A percentile compares a stretch with the other conserved stretches of the same genome.
These are phyloP conservation scores for Pugionium cornutum DNA, from an alignment of 345 rosid genomes.

Conservation along the genomic window DNA sequence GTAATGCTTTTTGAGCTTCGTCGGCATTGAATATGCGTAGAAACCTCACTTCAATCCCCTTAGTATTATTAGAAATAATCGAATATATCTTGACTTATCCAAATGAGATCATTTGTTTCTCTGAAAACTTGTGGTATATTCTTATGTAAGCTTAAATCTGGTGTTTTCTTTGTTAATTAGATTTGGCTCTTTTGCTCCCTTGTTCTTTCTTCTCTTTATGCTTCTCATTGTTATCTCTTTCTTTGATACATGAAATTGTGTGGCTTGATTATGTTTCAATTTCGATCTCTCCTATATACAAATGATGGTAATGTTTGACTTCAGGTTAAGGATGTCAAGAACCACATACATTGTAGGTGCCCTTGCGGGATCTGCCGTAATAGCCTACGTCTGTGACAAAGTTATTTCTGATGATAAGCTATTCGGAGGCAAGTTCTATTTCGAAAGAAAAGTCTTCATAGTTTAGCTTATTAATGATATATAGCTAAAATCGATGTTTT, in stretches of 20 bases:
- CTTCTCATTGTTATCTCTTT: background rate
- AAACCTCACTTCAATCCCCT: too few relatives aligned
- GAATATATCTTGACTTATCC: too few relatives aligned
- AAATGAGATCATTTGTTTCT: too few relatives aligned
- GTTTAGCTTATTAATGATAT: background rate
- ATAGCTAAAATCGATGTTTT: background rate
- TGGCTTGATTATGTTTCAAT: background rate
- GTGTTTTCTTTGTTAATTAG: background rate
- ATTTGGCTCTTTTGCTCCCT: background rate
- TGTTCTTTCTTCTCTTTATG: background rate
- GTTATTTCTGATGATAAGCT: slow-evolving; percentile 62
- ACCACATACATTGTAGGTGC: slow-evolving; percentile 55
- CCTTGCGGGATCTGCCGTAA: slow-evolving; percentile 53
- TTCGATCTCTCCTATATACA: background rate
- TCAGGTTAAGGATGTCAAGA: slow-evolving; percentile 34
- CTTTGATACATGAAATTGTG: background rate
- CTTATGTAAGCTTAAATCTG: too few relatives aligned
- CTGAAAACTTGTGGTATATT: too few relatives aligned
- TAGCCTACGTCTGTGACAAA: slow-evolving; percentile 62
- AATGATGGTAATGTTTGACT: background rate
- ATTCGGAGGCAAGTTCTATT: slow-evolving; percentile 59
- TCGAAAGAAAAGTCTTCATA: background rate
- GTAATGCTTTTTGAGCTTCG: too few relatives aligned
- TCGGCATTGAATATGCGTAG: too few relatives aligned
- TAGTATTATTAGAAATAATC: too few relatives aligned